Evolutionary conservation across 371 early-diverging fungal species (phyloP).

Genomic region (Actinomucor elegans): DNA sequence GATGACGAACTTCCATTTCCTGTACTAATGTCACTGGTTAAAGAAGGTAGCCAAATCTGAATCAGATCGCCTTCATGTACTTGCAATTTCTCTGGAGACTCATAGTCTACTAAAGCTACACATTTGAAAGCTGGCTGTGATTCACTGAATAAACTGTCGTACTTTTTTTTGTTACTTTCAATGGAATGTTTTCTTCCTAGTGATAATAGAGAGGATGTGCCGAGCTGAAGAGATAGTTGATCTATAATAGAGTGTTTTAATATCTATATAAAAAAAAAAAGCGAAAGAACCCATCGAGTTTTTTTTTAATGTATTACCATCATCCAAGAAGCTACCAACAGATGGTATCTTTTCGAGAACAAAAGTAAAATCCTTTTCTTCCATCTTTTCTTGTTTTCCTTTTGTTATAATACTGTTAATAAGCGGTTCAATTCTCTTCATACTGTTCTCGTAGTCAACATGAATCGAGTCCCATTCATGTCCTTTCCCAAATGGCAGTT

Average conservation of each 20-base stretch:
- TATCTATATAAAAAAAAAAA: no score
- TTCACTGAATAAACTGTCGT: constrained; percentile 12
- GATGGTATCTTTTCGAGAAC: no score
- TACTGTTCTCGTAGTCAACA: constrained; percentile 11
- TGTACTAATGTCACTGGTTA: background rate
- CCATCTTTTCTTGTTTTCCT: background rate
- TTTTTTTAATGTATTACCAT: no score
- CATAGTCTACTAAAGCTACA: constrained; percentile 8
- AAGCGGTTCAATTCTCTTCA: constrained; percentile 42
- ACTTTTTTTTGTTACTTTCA: background rate
- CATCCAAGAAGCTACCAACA: no score
- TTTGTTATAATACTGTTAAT: constrained; percentile 7
- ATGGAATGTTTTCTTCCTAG: no score
- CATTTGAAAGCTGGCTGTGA: constrained; percentile 19
- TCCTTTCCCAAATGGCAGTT: constrained; percentile 8
- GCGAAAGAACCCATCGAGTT: no score
- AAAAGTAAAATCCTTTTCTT: background rate
- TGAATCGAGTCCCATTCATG: constrained; percentile 5
- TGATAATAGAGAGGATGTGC: no score
- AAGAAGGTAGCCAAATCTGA: constrained; percentile 17
- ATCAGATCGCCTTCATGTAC: constrained; percentile 18
- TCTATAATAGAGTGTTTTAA: no score
- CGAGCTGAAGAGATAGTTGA: no score
- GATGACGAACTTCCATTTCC: background rate
- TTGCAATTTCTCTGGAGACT: constrained; percentile 15